Evolutionary conservation across 306 rosid genomes (phyloP).

Genomic region (Castanea crenata): DNA sequence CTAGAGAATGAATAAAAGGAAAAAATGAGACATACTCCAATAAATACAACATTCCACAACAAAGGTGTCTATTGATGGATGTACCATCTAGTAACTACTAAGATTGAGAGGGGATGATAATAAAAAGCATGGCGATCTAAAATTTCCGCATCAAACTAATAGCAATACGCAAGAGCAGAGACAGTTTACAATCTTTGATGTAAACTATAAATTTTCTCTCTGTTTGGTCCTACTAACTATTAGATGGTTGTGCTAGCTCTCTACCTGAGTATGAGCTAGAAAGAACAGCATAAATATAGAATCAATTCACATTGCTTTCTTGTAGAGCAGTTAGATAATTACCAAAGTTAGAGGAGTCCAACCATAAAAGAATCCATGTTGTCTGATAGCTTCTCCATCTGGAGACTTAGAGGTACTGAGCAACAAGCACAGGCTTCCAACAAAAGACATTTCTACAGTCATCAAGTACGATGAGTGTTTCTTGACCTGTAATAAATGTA

Average conservation of each 20-base stretch:
- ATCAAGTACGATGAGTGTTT: slow-evolving; percentile 92
- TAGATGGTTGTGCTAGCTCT: not conserved
- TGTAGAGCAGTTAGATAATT: slow-evolving; percentile 25
- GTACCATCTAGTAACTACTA: not conserved
- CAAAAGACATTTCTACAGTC: slow-evolving; percentile 95
- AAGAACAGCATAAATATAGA: slow-evolving; percentile 17
- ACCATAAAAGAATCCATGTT: slow-evolving; percentile 73
- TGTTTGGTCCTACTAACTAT: not conserved
- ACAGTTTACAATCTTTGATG: not conserved
- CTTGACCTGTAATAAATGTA: slow-evolving; percentile 69
- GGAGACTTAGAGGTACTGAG: slow-evolving; percentile 81
- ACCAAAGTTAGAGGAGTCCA: slow-evolving; percentile 89
- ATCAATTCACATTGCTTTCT: not conserved
- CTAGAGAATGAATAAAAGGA: not conserved
- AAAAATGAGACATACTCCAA: not conserved
- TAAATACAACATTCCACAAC: not conserved
- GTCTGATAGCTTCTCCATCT: slow-evolving; percentile 81
- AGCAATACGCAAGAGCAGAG: not conserved
- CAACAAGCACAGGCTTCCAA: slow-evolving; percentile 80
- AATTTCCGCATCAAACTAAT: not conserved
- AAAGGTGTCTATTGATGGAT: not conserved
- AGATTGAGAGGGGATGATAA: not conserved
- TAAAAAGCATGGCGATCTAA: not conserved
- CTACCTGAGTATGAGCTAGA: slow-evolving; percentile 2
- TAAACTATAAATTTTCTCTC: not conserved